Evolutionary conservation across 78 protist species (phyloP).

Genomic region (Protostelium mycophagum): DNA sequence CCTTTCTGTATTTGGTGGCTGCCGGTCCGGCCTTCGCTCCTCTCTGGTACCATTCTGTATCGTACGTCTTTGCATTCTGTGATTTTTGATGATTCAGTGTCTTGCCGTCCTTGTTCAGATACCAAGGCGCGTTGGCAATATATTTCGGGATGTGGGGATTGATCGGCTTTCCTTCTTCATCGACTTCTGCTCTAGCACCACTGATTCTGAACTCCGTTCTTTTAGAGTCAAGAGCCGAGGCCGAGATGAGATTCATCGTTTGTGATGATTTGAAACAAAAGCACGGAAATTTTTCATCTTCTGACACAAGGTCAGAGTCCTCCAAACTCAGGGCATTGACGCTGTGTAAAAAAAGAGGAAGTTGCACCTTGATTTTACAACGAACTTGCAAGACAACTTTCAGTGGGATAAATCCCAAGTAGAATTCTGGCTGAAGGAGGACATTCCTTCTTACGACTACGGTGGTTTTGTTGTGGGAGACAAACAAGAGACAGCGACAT

Average conservation of each 20-base stretch:
- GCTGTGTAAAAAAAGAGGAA: too few relatives aligned
- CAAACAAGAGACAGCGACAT: slow-evolving; percentile 19
- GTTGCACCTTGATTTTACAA: too few relatives aligned
- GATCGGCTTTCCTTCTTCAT: slow-evolving; percentile 81
- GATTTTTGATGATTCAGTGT: slow-evolving; percentile 82
- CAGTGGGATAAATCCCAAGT: neutral
- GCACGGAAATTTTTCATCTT: too few relatives aligned
- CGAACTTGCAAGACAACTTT: too few relatives aligned
- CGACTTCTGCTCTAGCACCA: slow-evolving; percentile 77
- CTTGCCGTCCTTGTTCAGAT: slow-evolving; percentile 30
- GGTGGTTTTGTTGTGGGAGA: slow-evolving; percentile 87
- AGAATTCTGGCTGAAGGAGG: slow-evolving; percentile 65
- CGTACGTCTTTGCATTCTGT: slow-evolving; percentile 5
- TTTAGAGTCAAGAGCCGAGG: neutral
- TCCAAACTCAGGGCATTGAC: too few relatives aligned
- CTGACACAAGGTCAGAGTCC: too few relatives aligned
- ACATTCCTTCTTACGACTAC: slow-evolving; percentile 89
- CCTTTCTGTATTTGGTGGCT: slow-evolving; percentile 83
- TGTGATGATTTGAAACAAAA: too few relatives aligned
- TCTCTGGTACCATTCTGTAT: slow-evolving; percentile 61
- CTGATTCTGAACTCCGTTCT: slow-evolving; percentile 72
- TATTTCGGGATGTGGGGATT: slow-evolving; percentile 78
- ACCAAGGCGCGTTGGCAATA: slow-evolving; percentile 89
- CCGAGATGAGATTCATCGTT: neutral
- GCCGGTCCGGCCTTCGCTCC: slow-evolving; percentile 59